Base-by-base conservation (phyloP, 2,329 filamentous ascomycete species). In the Venturia aucupariae region DNA sequence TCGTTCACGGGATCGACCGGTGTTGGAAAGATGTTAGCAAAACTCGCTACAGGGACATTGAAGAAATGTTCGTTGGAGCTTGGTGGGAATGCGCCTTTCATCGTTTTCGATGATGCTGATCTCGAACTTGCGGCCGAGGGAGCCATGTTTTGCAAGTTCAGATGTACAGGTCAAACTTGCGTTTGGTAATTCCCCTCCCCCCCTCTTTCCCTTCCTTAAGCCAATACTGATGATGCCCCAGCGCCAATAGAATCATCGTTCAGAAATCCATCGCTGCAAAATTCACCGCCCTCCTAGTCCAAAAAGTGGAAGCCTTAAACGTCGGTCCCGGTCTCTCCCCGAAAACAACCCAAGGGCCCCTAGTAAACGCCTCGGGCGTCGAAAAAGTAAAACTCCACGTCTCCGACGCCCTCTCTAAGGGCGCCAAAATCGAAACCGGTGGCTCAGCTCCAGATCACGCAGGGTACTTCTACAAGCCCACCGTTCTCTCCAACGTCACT, bases 221-320 rank as follows among this genome's bases (percentile, higher is more conserved):
- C 17, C 3, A 3, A 19, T 5, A 44, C 41, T 44, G 17, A 44
- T 7, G 3, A 19, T 7, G 41, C 19, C 27, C 38, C 55, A 61
- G 62, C 55, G 68, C 70, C 39, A 70, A 71, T 15, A 67, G 67
- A 51, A 69, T 70, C 61, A 67, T 68, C 17, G 66, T 66, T 6
- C 64, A 66, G 6, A 68, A 66, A 66, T 60, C 38, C 69, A 69
- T 83, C 22, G 79, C 80, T 67, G 77, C 77, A 59, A 71, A 74
- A 41, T 78, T 77, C 48, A 62, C 64, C 2, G 62, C 42, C 11
- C 51, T 61, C 30, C 46, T 66, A 10, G 64, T 66, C 35, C 41
- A 61, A 17, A 66, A 61, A 32, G 59, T 62, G 6, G 27, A 46
- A 7, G 57, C 39, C 5, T 59, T 65, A 10, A 35, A 55, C 30